Evolutionary conservation across 768 basidiomycete species (phyloP), one percentile per base, ranked within the genome.

Genomic region (Coprinellus micaceus): DNA sequence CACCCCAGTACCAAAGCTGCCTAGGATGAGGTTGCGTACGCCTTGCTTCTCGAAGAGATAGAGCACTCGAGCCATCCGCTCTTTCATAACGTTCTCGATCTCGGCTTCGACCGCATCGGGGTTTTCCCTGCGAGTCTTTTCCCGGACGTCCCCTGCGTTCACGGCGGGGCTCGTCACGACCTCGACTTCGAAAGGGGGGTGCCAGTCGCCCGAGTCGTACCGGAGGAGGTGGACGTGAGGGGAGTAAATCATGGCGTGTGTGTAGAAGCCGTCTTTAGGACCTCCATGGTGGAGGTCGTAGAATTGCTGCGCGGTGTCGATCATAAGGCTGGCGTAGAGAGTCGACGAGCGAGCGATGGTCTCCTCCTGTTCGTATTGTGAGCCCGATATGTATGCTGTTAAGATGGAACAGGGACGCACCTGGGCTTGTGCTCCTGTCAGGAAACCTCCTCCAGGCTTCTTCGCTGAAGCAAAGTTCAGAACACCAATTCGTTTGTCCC

Each of bases 1-100:
- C 3, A 84, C 88, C 0, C 88, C 88, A 1, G 88, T 89, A 17
- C 88, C 88, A 68, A 88, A 89, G 63, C 82, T 83, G 26, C 89
- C 88, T n/a, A 90, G 67, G 0, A 89, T 83, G 43, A 90, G 54
- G 60, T 82, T 76, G 61, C 72, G 72, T 17, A 81, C 77, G 2
- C 82, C 82, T 56, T 80, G 74, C 39, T 70, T 71, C 68, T 89
- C 82, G 64, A 88, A 87, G 24, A 89, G 68, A 49, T 70, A 79
- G 3, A 90, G 67, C 22, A 89, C 70, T 13, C 88, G 77, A 0
- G 71, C 84, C 85, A 90, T 89, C 13, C 88, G 75, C 65, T 90
- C 86, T 52, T 71, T 78, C 86, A 89, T 90, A n/a, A 30, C 57
- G 30, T 68, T 57, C 17, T 50, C 50, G 24, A 43, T 58, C 47